phyloP scores from a whole-genome alignment of 805 yeast genomes.

The Metschnikowia proteae region DNA sequence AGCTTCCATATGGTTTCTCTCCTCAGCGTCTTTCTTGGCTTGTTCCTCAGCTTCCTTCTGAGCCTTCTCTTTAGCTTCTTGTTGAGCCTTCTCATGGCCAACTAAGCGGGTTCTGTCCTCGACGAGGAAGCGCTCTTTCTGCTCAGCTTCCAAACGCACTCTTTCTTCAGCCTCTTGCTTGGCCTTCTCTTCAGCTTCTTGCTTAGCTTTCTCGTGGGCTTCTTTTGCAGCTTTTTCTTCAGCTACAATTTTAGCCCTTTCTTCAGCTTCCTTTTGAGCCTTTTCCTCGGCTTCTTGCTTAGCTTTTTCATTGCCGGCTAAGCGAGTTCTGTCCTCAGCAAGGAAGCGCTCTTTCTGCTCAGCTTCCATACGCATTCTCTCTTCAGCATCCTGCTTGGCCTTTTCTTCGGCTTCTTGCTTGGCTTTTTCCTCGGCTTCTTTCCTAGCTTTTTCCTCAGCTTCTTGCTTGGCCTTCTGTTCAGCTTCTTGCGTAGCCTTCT shows the following conservation, averaged over 20 bases:
- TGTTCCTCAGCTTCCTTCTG: slow-evolving; percentile 1
- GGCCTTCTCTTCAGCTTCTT: neutral
- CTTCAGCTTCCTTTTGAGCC: slow-evolving; percentile 13
- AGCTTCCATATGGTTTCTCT: slow-evolving; percentile 22
- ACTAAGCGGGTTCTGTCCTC: slow-evolving; percentile 18
- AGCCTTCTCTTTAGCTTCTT: slow-evolving; percentile 6
- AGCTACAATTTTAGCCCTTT: slow-evolving; percentile 16
- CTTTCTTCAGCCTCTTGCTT: slow-evolving; percentile 25
- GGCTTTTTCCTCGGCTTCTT: slow-evolving; percentile 3
- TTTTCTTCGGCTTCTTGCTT: neutral
- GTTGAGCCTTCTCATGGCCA: slow-evolving; percentile 19
- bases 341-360: slow-evolving; percentile 9
- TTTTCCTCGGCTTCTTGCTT: slow-evolving; percentile 7
- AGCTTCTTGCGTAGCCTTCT: slow-evolving; percentile 16
- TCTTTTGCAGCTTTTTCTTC: neutral
- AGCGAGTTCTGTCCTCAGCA: slow-evolving; percentile 10
- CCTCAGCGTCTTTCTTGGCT: slow-evolving; percentile 23
- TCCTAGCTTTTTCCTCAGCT: slow-evolving; percentile 8
- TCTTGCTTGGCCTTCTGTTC: neutral
- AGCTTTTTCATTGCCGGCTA: slow-evolving; percentile 23
- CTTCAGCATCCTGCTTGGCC: slow-evolving; percentile 23
- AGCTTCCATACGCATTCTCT: slow-evolving; percentile 21
- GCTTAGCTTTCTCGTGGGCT: slow-evolving; percentile 6
- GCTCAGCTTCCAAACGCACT: slow-evolving; percentile 21
- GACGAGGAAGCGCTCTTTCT: neutral